Base-by-base conservation (phyloP, 192 early-diverging fungal genomes). In the Coemansia biformis region DNA sequence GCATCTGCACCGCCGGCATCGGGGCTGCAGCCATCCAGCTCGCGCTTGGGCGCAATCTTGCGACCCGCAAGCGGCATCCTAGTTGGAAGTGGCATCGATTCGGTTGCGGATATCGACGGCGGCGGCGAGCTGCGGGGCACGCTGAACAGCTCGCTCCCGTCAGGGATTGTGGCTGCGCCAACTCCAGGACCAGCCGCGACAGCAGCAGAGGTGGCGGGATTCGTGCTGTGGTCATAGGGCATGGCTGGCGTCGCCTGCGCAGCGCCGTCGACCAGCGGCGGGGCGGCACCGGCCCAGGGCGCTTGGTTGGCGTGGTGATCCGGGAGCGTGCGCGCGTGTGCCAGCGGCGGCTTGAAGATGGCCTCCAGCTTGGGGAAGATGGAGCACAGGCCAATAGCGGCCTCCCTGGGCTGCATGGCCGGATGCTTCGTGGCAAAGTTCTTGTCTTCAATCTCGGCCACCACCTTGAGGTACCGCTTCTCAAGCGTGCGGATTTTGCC, bases 401-500 rank as follows among this genome's bases (percentile, higher is more conserved):
- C 70, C 9, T 73, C 70, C n/a, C 61, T 48, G 16, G 63, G 49
- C 10, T 42, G 57, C 35, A 66, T 73, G 16, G 54, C 63, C 4
- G 57, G 63, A 16, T 73, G 58, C 32, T 47, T 50, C 3, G 43
- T 39, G 14, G 41, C 51, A 64, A 60, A 66, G 32, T 66, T 58
- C 0, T 37, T 37, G 10, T 49, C 48, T 50, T 62, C 58, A 28
- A 57, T 54, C 30, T 73, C 70, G 4, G 41, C 28, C 35, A 48
- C 51, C 1, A 62, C 63, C 38, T 58, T 57, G 21, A 44, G 54
- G 23, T 73, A 73, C 9, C 63, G 63, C 47, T 66, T 73, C 22
- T 73, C 70, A 11, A 73, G 36, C 4, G 70, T 73, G 33, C 70
- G 63, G 22, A 73, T 73, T 50, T 73, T 73, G 51, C 70, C 70